A percentile compares a stretch with the other conserved stretches of the same genome.
Evolutionary conservation across 2,329 filamentous ascomycete genomes (phyloP).

Genomic region (Albophoma yamanashiensis): DNA sequence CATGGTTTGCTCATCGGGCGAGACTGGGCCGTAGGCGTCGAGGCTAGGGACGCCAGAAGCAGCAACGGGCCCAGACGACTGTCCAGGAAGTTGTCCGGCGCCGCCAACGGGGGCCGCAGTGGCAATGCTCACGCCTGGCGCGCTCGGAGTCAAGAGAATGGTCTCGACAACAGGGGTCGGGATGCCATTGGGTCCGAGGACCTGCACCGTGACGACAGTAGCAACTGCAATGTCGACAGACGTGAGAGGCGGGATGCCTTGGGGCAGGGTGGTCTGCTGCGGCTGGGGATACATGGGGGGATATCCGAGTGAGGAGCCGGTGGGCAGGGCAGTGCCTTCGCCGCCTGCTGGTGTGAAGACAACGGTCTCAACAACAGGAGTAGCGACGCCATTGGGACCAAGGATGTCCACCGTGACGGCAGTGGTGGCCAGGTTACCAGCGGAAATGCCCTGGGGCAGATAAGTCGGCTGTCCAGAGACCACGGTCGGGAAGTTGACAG

Average conservation of each 20-base stretch:
- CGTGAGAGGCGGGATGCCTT: constrained; percentile 7
- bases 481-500: constrained; percentile 7
- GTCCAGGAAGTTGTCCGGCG: constrained; percentile 6
- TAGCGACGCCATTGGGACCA: constrained; percentile 19
- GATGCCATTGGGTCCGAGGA: constrained; percentile 20
- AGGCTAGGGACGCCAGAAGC: constrained; percentile 11
- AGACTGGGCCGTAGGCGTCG: constrained; percentile 13
- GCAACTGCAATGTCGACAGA: constrained; percentile 11
- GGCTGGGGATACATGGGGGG: constrained; percentile 10
- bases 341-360: constrained; percentile 8
- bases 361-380: constrained; percentile 16
- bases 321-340: constrained; percentile 4
- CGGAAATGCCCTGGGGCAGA: constrained; percentile 10
- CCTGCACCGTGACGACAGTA: constrained; percentile 16
- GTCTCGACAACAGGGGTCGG: constrained; percentile 20
- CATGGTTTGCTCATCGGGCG: constrained; percentile 1
- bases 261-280: constrained; percentile 8
- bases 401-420: constrained; percentile 19
- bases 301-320: constrained; percentile 6
- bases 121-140: constrained; percentile 9
- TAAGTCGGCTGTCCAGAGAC: constrained; percentile 5
- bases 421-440: constrained; percentile 11
- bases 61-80: constrained; percentile 7
- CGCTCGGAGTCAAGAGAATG: constrained; percentile 15
- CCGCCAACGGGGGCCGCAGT: constrained; percentile 6